Percentiles rank a stretch among this genome's conserved stretches.
phyloP scores from a whole-genome alignment of 495 filamentous ascomycete species.

The Stereocaulon alpinum region DNA sequence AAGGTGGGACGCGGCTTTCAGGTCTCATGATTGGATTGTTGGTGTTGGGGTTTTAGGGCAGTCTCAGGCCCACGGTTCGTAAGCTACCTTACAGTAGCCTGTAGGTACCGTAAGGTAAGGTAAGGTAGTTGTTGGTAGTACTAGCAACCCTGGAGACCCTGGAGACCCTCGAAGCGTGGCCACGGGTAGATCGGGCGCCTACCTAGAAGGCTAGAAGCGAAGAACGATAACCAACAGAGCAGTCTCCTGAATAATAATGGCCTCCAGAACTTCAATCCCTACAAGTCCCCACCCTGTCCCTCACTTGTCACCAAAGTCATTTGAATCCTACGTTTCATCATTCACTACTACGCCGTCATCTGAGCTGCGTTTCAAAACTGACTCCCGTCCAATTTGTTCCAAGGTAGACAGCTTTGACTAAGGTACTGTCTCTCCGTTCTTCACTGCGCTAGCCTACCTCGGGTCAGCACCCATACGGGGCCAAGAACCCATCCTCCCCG shows the following conservation, averaged over 20 bases:
- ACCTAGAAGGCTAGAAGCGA: no score
- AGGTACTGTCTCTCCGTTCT: neutral
- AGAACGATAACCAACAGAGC: neutral
- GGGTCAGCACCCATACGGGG: neutral
- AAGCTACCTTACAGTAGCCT: no score
- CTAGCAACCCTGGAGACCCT: neutral
- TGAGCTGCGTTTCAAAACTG: no score
- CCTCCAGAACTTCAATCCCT: neutral
- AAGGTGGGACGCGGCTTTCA: no score
- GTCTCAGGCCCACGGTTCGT: no score
- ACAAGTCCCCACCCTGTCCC: neutral
- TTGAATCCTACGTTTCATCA: conserved; percentile 1
- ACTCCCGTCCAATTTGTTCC: no score
- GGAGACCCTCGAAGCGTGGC: neutral
- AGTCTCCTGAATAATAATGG: neutral
- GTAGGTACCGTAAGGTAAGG: no score
- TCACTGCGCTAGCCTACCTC: neutral
- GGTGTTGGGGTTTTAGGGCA: no score
- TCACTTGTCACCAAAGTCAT: neutral
- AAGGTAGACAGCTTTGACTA: conserved; percentile 1
- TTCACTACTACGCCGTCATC: neutral
- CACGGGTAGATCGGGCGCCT: neutral
- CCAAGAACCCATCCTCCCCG: neutral
- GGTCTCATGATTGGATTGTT: no score
- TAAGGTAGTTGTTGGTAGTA: no score